Evolutionary conservation across 2,329 filamentous ascomycete species (phyloP).

Genomic region (Penicillium sp.): DNA sequence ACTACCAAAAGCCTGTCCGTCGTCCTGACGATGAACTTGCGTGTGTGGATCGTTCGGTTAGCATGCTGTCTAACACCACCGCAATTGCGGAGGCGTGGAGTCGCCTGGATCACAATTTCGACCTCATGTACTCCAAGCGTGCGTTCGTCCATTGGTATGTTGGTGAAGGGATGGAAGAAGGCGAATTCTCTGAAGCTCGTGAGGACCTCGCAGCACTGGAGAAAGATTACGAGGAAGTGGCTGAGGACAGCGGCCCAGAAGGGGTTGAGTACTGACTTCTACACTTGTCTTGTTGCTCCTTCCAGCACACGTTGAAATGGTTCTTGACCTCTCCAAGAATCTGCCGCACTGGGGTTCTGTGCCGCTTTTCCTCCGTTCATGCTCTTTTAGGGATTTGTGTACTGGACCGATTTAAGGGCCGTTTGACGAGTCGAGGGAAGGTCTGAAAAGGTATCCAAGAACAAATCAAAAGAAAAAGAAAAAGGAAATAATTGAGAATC

Average conservation of each 20-base stretch:
- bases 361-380: no score
- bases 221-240: conserved; percentile 85
- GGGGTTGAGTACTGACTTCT: background rate
- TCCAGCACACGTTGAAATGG: no score
- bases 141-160: conserved; percentile 75
- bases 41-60: conserved; percentile 53
- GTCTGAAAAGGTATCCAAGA: no score
- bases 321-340: no score
- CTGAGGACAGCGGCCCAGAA: conserved; percentile 36
- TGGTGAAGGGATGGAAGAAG: conserved; percentile 89
- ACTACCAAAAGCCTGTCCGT: conserved; percentile 58
- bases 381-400: no score
- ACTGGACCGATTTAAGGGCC: no score
- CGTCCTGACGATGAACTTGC: conserved; percentile 55
- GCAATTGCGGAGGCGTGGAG: conserved; percentile 65
- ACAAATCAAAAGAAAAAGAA: no score
- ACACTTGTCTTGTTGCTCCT: background rate
- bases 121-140: conserved; percentile 68
- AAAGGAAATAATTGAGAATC: background rate
- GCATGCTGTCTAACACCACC: conserved; percentile 66
- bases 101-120: conserved; percentile 64
- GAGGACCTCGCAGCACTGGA: conserved; percentile 82
- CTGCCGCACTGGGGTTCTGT: no score
- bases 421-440: no score
- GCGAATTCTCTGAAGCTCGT: conserved; percentile 82